phyloP scores from a whole-genome alignment of 2,329 filamentous ascomycete species.

The Microsporum audouinii region DNA sequence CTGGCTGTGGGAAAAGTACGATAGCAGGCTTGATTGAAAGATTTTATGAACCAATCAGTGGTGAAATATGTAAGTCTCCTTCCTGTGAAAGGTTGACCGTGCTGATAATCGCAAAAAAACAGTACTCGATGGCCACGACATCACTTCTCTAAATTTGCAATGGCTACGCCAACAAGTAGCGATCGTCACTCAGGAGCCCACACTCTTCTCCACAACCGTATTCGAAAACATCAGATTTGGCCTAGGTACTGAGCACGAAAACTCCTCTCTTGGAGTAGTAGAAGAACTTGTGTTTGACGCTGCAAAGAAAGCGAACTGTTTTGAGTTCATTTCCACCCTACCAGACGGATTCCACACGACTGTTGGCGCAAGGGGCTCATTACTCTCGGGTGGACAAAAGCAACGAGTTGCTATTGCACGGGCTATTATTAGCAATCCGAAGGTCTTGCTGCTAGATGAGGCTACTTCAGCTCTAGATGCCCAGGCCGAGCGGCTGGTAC shows the following conservation, averaged over 20 bases:
- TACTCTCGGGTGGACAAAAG: conserved; percentile 91
- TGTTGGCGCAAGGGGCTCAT: conserved; percentile 80
- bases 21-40: conserved; percentile 42
- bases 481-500: conserved; percentile 70
- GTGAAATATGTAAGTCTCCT: background rate
- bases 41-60: conserved; percentile 44
- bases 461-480: conserved; percentile 75
- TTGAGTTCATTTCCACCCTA: conserved; percentile 63
- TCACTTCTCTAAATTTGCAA: conserved; percentile 21
- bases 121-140: conserved; percentile 25
- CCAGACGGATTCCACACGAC: conserved; percentile 72
- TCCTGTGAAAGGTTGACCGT: no score
- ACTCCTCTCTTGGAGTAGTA: conserved; percentile 8
- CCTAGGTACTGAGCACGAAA: conserved; percentile 13
- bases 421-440: conserved; percentile 67
- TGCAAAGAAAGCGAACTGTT: conserved; percentile 43
- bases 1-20: conserved; percentile 31
- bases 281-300: conserved; percentile 13
- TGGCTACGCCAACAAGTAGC: conserved; percentile 17
- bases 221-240: conserved; percentile 15
- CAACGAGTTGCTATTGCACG: conserved; percentile 89
- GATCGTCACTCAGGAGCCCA: conserved; percentile 18
- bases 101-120: conserved; percentile 18
- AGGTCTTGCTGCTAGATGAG: conserved; percentile 71
- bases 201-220: conserved; percentile 14